Base-by-base conservation (phyloP, 2,329 filamentous ascomycete species). In the Nigrospora oryzae region DNA sequence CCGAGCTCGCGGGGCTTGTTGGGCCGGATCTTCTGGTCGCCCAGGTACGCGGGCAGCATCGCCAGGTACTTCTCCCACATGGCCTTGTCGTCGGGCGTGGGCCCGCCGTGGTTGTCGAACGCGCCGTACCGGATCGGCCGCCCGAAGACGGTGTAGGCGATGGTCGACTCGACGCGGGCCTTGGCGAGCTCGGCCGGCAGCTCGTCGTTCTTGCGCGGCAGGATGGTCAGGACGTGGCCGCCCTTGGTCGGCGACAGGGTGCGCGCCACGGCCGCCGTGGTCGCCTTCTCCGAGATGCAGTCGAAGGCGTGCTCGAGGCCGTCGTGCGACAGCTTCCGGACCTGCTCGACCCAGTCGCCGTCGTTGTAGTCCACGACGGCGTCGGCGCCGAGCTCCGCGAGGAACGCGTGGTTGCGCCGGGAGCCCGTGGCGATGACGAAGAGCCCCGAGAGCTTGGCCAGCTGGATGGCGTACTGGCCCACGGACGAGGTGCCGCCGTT, bases 241-340 rank as follows among this genome's bases (percentile, higher is more conserved):
- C 60, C 60, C 45, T 61, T 58, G 4, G 51, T 56, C 1, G 59
- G 47, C 16, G 59, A 61, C n/a, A 63, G 31, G 2, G 59, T 54
- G 36, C 38, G 47, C 8, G 55, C 49, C 5, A 59, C 46, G 8
- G 46, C 44, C 31, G 52, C 42, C 4, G 49, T 50, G 3, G 58
- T 56, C 30, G 51, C 56, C 15, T 50, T 49, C 46, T 61, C 56
- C 2, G 51, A 36, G 19, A 63, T 53, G 48, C 54, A 57, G 48
- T 62, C 60, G 19, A 63, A 52, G 0, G 56, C 59, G 37, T 59
- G 48, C 47, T 53, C 47, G 8, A 63, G 53, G 1, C 74, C 74
- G 51, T 83, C 79, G 0, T 81, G 81, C 5, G 76, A 81, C 35
- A 89, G 56, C 51, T 74, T 75, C 63, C 82, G 81, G 23, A 88